phyloP scores from a whole-genome alignment of 805 yeast genomes.

The Blastobotrys mokoenaii region DNA sequence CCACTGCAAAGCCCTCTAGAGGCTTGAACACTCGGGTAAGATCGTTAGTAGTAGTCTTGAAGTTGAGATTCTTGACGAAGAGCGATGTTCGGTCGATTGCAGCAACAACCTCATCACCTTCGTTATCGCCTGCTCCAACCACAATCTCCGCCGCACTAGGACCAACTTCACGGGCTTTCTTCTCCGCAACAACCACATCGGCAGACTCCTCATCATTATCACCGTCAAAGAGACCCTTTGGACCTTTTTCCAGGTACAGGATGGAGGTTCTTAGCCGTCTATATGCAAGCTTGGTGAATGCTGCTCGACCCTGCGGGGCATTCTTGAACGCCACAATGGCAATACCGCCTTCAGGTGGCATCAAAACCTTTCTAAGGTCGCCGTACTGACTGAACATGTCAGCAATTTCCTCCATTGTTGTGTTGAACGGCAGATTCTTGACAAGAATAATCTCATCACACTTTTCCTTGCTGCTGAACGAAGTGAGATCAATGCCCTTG shows the following conservation, averaged over 20 bases:
- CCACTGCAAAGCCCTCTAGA: conserved; percentile 71
- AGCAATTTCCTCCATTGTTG: conserved; percentile 69
- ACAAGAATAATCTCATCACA: conserved; percentile 77
- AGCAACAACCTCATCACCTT: conserved; percentile 28
- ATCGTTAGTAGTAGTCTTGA: conserved; percentile 56
- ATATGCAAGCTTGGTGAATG: conserved; percentile 80
- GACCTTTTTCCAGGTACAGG: conserved; percentile 89
- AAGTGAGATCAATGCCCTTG: conserved; percentile 75
- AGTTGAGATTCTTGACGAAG: conserved; percentile 87
- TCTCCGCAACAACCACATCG: background rate
- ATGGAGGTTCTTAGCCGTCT: conserved; percentile 83
- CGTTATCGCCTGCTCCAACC: conserved; percentile 20
- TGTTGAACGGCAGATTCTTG: conserved; percentile 87
- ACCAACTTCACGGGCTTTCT: conserved; percentile 26
- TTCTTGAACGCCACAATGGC: conserved; percentile 88
- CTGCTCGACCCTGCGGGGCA: conserved; percentile 75
- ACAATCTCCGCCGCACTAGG: conserved; percentile 38
- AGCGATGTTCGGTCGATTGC: conserved; percentile 50
- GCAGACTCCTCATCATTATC: conserved; percentile 29
- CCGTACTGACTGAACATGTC: conserved; percentile 79
- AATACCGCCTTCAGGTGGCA: conserved; percentile 96
- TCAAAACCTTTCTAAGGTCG: conserved; percentile 63
- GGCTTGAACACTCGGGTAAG: conserved; percentile 56
- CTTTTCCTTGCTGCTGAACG: conserved; percentile 57
- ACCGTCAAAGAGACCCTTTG: conserved; percentile 57